Percentiles rank a stretch among this genome's conserved stretches.
Evolutionary conservation across 1,139 yeast genomes (phyloP).

Genomic region (Maudiozyma humilis): DNA sequence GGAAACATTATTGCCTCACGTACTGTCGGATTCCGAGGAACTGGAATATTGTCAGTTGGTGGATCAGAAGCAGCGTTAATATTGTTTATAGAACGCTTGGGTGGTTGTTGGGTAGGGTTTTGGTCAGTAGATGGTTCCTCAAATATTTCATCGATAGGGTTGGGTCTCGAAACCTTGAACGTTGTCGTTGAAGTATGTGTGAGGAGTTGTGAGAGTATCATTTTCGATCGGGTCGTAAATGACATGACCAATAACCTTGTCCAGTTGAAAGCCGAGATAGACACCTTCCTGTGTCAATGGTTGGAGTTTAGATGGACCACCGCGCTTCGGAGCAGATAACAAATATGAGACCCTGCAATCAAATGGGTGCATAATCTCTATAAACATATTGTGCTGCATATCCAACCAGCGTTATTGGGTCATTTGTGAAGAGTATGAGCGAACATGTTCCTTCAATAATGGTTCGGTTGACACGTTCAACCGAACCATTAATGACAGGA

Average conservation of each 20-base stretch:
- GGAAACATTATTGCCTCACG: background rate
- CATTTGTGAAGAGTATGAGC: background rate
- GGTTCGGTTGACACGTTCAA: background rate
- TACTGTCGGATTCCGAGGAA: background rate
- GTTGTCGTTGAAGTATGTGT: background rate
- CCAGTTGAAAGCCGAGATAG: background rate
- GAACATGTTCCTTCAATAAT: background rate
- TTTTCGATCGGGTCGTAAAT: background rate
- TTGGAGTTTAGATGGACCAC: slow-evolving; percentile 34
- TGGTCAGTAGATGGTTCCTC: background rate
- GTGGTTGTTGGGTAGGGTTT: background rate
- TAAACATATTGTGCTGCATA: background rate
- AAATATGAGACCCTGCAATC: slow-evolving; percentile 54
- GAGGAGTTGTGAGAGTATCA: background rate
- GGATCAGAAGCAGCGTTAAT: background rate
- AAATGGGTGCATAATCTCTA: slow-evolving; percentile 25
- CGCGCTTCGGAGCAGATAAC: slow-evolving; percentile 45
- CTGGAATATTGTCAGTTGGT: background rate
- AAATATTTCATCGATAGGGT: background rate
- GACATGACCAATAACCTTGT: background rate
- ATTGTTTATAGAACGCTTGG: background rate
- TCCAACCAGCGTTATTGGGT: background rate
- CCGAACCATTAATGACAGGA: background rate
- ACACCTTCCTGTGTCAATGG: background rate
- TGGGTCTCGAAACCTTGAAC: background rate